A percentile compares a stretch with the other conserved stretches of the same genome.
phyloP scores from a whole-genome alignment of 176 grass and related monocot genomes.

The Phragmites australis region DNA sequence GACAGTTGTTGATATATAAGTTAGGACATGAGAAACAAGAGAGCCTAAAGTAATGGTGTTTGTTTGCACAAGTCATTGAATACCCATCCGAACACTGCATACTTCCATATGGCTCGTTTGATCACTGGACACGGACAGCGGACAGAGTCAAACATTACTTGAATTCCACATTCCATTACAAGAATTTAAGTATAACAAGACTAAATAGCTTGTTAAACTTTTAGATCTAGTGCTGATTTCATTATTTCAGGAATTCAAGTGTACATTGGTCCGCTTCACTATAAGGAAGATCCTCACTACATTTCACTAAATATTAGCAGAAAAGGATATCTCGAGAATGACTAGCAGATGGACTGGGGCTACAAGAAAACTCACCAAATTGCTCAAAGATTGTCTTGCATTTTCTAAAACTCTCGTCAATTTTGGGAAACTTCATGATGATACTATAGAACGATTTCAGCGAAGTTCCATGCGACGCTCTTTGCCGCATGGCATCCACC shows the following conservation, averaged over 20 bases:
- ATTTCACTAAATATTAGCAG: neutral
- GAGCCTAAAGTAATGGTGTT: neutral
- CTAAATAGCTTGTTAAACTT: neutral
- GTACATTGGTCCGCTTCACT: neutral
- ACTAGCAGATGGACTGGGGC: too few species aligned
- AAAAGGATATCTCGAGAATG: neutral
- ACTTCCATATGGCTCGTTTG: neutral
- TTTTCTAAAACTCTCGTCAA: constrained; percentile 77
- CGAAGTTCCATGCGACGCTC: constrained; percentile 58
- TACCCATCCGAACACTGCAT: neutral
- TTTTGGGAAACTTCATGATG: constrained; percentile 90
- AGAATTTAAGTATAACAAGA: neutral
- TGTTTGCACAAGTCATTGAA: neutral
- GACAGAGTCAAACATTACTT: neutral
- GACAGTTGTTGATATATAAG: neutral
- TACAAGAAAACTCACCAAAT: constrained; percentile 82
- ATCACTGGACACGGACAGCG: neutral
- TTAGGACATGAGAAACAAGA: constrained; percentile 5
- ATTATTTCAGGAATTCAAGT: neutral
- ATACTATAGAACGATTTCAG: constrained; percentile 80
- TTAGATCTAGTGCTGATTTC: neutral
- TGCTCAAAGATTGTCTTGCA: constrained; percentile 92
- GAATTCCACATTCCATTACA: neutral
- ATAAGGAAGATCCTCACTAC: neutral
- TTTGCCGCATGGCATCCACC: constrained; percentile 82